Evolutionary conservation across 1,284 basidiomycete species (phyloP).

Genomic region (Rhodotorula glutinis): DNA sequence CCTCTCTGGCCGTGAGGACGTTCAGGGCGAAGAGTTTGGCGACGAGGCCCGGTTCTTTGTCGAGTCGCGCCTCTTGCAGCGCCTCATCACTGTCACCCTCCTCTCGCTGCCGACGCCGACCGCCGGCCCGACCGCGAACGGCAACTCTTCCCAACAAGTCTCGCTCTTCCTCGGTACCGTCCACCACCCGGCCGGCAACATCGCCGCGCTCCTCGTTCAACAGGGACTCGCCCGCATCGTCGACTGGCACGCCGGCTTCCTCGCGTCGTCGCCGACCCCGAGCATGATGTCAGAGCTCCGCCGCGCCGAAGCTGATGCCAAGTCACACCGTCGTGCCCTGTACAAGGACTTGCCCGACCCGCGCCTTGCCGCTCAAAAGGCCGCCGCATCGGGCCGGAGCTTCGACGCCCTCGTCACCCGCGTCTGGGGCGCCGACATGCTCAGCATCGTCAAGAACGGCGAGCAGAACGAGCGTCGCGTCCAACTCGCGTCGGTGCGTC

Average conservation of each 20-base stretch:
- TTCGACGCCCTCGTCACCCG: slow-evolving; percentile 84
- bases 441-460: slow-evolving; percentile 69
- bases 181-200: slow-evolving; percentile 89
- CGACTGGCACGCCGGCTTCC: slow-evolving; percentile 97
- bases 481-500: slow-evolving; percentile 57
- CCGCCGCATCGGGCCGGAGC: slow-evolving; percentile 17
- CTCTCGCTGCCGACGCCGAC: slow-evolving; percentile 77
- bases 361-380: slow-evolving; percentile 4
- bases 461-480: slow-evolving; percentile 73
- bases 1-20: slow-evolving; percentile 28
- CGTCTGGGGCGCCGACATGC: slow-evolving; percentile 88
- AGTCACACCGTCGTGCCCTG: slow-evolving; percentile 73
- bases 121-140: slow-evolving; percentile 56
- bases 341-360: slow-evolving; percentile 61
- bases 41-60: slow-evolving; percentile 87
- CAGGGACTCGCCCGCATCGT: slow-evolving; percentile 86
- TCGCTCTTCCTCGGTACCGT: slow-evolving; percentile 87
- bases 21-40: slow-evolving; percentile 44
- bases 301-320: slow-evolving; percentile 76
- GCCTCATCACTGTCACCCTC: slow-evolving; percentile 78
- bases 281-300: slow-evolving; percentile 80
- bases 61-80: slow-evolving; percentile 86
- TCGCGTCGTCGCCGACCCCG: slow-evolving; percentile 59
- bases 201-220: slow-evolving; percentile 81
- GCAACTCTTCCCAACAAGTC: slow-evolving; percentile 44